phyloP scores from a whole-genome alignment of 495 filamentous ascomycete species.

The Achaetomiella virescens region DNA sequence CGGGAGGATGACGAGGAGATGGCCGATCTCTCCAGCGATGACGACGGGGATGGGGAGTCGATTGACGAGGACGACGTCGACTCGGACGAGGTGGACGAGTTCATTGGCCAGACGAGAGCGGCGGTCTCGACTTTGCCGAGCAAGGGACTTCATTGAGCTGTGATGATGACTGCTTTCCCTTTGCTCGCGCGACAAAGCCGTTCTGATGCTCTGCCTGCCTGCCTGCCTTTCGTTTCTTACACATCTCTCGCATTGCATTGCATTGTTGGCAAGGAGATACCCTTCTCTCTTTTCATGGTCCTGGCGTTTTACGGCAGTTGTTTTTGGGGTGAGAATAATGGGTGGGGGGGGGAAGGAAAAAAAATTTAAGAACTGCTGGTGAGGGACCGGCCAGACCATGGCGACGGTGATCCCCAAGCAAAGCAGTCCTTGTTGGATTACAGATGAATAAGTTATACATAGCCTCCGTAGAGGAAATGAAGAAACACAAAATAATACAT shows the following conservation, averaged over 20 bases:
- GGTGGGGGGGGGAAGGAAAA: neutral
- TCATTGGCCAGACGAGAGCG: slow-evolving; percentile 42
- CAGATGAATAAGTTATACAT: neutral
- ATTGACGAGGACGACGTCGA: slow-evolving; percentile 83
- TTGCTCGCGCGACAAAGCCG: neutral
- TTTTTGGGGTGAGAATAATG: neutral
- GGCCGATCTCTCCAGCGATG: slow-evolving; percentile 75
- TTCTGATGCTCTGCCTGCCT: neutral
- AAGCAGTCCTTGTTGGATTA: neutral
- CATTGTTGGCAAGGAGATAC: slow-evolving; percentile 18
- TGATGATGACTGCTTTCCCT: slow-evolving; percentile 19
- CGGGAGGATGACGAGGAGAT: slow-evolving; percentile 51
- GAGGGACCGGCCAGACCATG: neutral
- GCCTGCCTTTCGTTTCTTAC: neutral
- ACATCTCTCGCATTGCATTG: slow-evolving; percentile 4
- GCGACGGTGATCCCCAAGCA: neutral
- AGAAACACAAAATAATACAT: no score
- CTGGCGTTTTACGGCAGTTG: neutral
- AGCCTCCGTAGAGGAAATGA: neutral
- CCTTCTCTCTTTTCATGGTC: slow-evolving; percentile 2
- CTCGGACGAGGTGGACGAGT: slow-evolving; percentile 78
- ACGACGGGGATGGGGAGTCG: slow-evolving; percentile 66
- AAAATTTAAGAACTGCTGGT: neutral
- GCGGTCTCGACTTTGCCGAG: slow-evolving; percentile 35
- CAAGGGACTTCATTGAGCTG: slow-evolving; percentile 46